phyloP scores from a whole-genome alignment of 345 rosid genomes.

The Gossypium longicalyx region DNA sequence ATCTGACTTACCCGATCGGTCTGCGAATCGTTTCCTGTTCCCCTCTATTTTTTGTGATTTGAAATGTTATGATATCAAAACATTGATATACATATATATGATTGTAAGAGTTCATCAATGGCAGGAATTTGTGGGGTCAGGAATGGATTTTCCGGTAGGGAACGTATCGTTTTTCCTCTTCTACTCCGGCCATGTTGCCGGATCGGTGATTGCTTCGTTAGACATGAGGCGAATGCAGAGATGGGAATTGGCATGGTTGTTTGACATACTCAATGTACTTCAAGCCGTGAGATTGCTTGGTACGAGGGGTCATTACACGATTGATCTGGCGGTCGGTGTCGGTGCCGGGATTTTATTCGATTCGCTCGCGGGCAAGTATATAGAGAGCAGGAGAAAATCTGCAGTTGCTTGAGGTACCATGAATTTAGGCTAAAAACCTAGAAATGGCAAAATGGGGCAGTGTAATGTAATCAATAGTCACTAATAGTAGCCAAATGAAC shows the following conservation, averaged over 20 bases:
- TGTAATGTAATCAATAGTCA: neutral
- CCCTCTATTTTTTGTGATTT: neutral
- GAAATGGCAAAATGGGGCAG: neutral
- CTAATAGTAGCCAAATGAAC: neutral
- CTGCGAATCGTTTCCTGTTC: neutral
- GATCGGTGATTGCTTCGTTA: constrained; percentile 77
- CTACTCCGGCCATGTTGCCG: constrained; percentile 88
- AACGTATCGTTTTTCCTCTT: constrained; percentile 94
- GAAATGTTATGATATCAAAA: neutral
- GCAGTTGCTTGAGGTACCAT: neutral
- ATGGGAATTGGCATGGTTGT: constrained; percentile 55
- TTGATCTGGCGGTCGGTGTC: constrained; percentile 75
- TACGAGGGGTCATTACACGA: constrained; percentile 85
- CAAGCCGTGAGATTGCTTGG: constrained; percentile 74
- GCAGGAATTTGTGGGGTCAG: constrained; percentile 90
- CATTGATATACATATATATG: neutral
- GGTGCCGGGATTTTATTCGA: constrained; percentile 88
- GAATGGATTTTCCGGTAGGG: constrained; percentile 86
- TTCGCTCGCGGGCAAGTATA: constrained; percentile 73
- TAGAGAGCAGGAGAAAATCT: constrained; percentile 29
- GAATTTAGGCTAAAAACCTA: neutral
- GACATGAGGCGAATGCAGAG: constrained; percentile 84
- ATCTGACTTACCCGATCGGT: no score
- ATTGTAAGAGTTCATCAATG: neutral
- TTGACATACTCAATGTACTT: constrained; percentile 66